These are phyloP conservation scores for Rhizoclosmatium sp. DNA, from an alignment of 192 early-diverging fungal species.

Conservation along the genomic window DNA sequence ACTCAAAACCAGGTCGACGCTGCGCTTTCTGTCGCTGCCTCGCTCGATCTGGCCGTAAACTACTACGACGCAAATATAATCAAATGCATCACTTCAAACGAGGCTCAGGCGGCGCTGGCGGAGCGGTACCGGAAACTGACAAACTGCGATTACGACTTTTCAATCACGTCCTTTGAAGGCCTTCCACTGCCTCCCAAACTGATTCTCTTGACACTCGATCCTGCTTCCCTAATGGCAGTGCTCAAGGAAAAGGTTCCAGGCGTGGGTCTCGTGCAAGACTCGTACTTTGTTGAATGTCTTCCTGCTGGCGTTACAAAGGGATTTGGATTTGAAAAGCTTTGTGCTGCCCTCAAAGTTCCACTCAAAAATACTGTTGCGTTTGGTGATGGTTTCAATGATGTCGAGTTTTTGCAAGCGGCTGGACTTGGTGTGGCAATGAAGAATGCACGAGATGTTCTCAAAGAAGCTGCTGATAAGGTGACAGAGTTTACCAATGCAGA, in stretches of 20 bases:
- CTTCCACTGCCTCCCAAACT: neutral
- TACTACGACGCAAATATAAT: neutral
- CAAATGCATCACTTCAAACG: neutral
- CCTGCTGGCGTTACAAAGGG: conserved; percentile 24
- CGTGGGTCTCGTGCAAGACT: neutral
- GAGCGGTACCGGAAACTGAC: conserved; percentile 11
- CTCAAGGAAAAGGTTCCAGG: neutral
- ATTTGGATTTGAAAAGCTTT: conserved; percentile 9
- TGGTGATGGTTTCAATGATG: conserved; percentile 34
- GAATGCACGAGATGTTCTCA: conserved; percentile 15
- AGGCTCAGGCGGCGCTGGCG: conserved; percentile 1
- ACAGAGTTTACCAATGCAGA: conserved; percentile 34
- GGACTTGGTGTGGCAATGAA: conserved; percentile 31
- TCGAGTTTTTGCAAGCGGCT: conserved; percentile 32
- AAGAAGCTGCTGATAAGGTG: neutral
- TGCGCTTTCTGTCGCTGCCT: neutral
- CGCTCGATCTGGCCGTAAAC: conserved; percentile 6
- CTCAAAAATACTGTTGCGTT: conserved; percentile 17
- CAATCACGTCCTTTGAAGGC: neutral
- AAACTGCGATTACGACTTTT: neutral
- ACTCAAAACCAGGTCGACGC: neutral
- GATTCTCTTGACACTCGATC: neutral
- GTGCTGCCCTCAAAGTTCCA: conserved; percentile 5
- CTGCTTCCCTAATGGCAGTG: neutral
- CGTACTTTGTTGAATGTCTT: conserved; percentile 30